Evolutionary conservation across 2,329 filamentous ascomycete genomes (phyloP).

Genomic region (Colletotrichum coccodes): DNA sequence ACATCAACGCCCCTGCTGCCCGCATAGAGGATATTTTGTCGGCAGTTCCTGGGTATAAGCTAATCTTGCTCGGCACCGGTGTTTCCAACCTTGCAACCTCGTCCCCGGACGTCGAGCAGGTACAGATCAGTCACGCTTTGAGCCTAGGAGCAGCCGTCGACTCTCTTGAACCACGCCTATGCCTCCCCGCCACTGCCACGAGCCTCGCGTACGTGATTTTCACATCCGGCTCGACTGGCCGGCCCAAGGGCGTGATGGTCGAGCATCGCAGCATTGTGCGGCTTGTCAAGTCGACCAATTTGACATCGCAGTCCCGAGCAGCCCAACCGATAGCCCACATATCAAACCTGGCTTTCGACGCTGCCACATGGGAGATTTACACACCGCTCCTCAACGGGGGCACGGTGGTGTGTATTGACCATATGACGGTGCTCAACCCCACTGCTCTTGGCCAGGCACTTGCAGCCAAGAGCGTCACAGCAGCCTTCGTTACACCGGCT

Average conservation of each 20-base stretch:
- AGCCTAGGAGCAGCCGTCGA: neutral
- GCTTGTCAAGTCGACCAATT: slow-evolving; percentile 4
- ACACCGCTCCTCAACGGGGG: slow-evolving; percentile 35
- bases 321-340: neutral
- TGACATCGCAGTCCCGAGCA: neutral
- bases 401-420: slow-evolving; percentile 34
- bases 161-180: too few species aligned
- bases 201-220: slow-evolving; percentile 53
- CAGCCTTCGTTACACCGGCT: slow-evolving; percentile 38
- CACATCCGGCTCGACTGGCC: slow-evolving; percentile 61
- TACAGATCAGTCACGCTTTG: neutral
- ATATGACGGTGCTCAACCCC: slow-evolving; percentile 25
- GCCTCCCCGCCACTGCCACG: slow-evolving; percentile 1
- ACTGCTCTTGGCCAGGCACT: slow-evolving; percentile 30
- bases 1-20: slow-evolving; percentile 29
- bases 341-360: slow-evolving; percentile 36
- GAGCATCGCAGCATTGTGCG: slow-evolving; percentile 33
- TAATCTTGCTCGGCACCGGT: slow-evolving; percentile 15
- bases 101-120: neutral
- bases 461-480: slow-evolving; percentile 46
- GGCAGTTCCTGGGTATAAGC: neutral
- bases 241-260: slow-evolving; percentile 58
- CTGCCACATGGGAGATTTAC: slow-evolving; percentile 35
- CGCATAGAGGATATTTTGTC: slow-evolving; percentile 29
- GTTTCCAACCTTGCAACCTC: neutral